Percentiles rank a stretch among this genome's conserved stretches.
phyloP scores from a whole-genome alignment of 1,139 yeast genomes.

The Magnusiomyces suaveolens region DNA sequence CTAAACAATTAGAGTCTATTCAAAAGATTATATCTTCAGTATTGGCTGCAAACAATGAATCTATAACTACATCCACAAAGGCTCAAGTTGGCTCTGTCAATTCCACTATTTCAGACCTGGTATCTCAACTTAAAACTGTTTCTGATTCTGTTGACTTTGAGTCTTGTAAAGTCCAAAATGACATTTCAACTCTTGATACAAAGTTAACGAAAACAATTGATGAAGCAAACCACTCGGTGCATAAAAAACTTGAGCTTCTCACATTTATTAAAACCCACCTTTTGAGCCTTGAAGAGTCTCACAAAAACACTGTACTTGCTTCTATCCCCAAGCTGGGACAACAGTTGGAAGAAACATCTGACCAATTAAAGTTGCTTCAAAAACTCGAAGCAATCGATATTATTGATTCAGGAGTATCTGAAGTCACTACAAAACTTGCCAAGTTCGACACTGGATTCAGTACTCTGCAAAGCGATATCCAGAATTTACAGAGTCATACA shows the following conservation, averaged over 20 bases:
- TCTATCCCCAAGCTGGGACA: neutral
- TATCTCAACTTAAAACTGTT: neutral
- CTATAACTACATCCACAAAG: neutral
- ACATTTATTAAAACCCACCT: neutral
- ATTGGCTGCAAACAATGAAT: neutral
- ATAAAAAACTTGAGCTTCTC: neutral
- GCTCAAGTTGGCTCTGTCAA: neutral
- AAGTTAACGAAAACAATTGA: neutral
- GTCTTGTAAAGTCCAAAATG: neutral
- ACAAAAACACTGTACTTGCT: neutral
- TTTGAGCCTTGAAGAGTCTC: neutral
- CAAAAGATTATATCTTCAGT: neutral
- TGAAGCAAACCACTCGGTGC: neutral
- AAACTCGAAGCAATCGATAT: neutral
- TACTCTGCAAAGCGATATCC: neutral
- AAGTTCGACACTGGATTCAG: neutral
- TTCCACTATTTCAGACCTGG: neutral
- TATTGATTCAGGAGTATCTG: neutral
- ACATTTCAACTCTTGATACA: conserved; percentile 3
- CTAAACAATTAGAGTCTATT: neutral
- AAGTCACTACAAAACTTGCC: neutral
- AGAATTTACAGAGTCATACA: neutral
- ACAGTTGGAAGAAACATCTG: neutral
- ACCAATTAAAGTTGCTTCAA: neutral
- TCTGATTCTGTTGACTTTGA: neutral